Evolutionary conservation across 371 early-diverging fungal species (phyloP), one percentile per base, ranked within the genome.

Genomic region (Actinomortierella ambigua): DNA sequence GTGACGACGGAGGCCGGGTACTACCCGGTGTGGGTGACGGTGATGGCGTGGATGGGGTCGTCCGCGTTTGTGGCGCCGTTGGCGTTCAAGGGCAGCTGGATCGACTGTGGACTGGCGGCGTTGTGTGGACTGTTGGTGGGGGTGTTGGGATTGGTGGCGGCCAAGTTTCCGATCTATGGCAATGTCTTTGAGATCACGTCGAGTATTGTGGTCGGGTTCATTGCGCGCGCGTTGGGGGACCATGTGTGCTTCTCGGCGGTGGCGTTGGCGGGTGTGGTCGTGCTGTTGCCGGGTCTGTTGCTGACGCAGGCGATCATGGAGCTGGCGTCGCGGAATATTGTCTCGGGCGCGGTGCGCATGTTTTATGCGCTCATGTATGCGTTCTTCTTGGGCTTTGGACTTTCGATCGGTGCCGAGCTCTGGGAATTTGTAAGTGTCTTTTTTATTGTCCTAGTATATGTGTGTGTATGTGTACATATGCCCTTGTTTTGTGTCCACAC

Each of bases 231-330:
- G 24, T 66, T 85, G 49, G 71, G 63, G 1, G 61, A 75, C 18
- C 62, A 63, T 3, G 71, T 88, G 14, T 82, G 85, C 55, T 81
- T 81, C 47, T 75, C 80, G 29, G 75, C 82, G 0, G 83, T 89
- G 13, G 73, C 81, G 0, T 65, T 89, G 11, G 75, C 82, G 1
- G 84, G 82, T 9, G 69, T 83, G 11, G 80, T 83, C 15, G 73
- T 84, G n/a, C 65, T 87, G n/a, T 76, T 88, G 11, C 88, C 88
- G 1, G 89, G 88, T 42, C 57, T 85, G 28, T 55, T 80, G 0
- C 63, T 92, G 27, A 89, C 90, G 0, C 79, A 83, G 23, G 75
- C 85, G n/a, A 83, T 90, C 55, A 87, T 90, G 60, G 92, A 92
- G 63, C 77, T 92, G 46, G 82, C 88, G 3, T 86, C 90, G 20